phyloP scores from a whole-genome alignment of 768 basidiomycete genomes.

The Collybia sp. region DNA sequence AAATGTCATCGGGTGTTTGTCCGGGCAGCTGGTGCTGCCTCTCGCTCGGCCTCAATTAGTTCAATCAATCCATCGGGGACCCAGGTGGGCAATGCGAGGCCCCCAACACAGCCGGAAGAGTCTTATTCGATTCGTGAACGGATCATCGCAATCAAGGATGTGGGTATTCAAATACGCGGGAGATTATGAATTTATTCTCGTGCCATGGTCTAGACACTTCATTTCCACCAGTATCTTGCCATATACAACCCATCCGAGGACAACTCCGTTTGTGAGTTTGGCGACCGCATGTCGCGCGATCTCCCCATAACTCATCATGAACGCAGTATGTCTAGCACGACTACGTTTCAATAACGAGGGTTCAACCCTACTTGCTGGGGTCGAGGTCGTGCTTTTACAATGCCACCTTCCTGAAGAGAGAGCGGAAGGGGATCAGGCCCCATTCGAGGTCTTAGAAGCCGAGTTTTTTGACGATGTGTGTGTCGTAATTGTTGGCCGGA shows the following conservation, averaged over 20 bases:
- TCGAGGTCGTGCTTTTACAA: conserved; percentile 51
- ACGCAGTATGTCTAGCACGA: conserved; percentile 53
- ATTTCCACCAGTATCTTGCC: conserved; percentile 48
- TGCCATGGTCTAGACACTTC: conserved; percentile 21
- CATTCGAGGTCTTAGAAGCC: conserved; percentile 54
- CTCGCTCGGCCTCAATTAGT: conserved; percentile 49
- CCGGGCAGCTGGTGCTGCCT: conserved; percentile 57
- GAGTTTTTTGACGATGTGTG: conserved; percentile 80
- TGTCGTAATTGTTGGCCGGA: conserved; percentile 61
- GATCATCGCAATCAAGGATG: conserved; percentile 47
- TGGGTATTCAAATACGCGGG: conserved; percentile 23
- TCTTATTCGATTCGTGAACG: conserved; percentile 48
- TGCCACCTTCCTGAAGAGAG: conserved; percentile 42
- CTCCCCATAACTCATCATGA: conserved; percentile 6
- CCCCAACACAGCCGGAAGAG: conserved; percentile 20
- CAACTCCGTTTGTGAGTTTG: conserved; percentile 42
- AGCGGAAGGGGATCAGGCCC: conserved; percentile 26
- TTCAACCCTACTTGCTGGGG: conserved; percentile 30
- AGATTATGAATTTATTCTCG: conserved; percentile 8
- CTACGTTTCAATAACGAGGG: conserved; percentile 42
- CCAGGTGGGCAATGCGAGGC: conserved; percentile 27
- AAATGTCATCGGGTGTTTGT: conserved; percentile 60
- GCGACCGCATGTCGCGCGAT: conserved; percentile 8
- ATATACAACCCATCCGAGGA: conserved; percentile 37
- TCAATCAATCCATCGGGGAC: conserved; percentile 22